phyloP scores from a whole-genome alignment of 2,329 filamentous ascomycete species.

The Aspergillus tamarii region DNA sequence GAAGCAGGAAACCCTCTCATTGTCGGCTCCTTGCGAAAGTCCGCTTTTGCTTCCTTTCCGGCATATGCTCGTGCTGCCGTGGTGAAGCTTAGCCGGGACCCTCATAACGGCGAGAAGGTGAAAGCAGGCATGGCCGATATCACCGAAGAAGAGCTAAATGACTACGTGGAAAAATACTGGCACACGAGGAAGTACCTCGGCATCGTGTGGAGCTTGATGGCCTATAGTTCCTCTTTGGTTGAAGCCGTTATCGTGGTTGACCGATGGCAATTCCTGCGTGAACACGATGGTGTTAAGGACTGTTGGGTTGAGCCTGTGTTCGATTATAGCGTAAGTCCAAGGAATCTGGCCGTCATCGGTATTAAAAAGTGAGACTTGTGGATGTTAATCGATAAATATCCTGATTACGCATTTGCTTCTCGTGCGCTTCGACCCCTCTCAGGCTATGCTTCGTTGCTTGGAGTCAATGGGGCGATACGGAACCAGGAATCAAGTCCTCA shows the following conservation, averaged over 20 bases:
- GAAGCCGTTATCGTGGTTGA: constrained; percentile 91
- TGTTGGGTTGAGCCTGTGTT: constrained; percentile 95
- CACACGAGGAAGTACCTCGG: constrained; percentile 78
- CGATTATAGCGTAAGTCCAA: constrained; percentile 80
- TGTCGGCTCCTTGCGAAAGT: constrained; percentile 81
- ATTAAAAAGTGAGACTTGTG: constrained; percentile 67
- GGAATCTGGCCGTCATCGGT: constrained; percentile 91
- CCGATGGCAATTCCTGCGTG: constrained; percentile 81
- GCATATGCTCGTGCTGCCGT: constrained; percentile 82
- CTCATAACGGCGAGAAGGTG: constrained; percentile 64
- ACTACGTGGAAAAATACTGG: constrained; percentile 68
- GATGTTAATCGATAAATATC: background rate
- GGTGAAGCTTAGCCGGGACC: constrained; percentile 69
- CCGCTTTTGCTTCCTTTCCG: constrained; percentile 73
- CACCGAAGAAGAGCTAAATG: constrained; percentile 73
- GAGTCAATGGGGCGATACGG: background rate
- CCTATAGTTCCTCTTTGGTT: constrained; percentile 85
- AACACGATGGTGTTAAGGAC: constrained; percentile 73
- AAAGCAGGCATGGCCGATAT: constrained; percentile 67
- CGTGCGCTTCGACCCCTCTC: background rate
- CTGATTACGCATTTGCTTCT: background rate
- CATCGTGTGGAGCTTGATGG: constrained; percentile 93
- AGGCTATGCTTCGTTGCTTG: background rate
- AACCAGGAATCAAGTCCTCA: background rate
- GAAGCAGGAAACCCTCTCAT: constrained; percentile 73